Base-by-base conservation (phyloP, 2,329 filamentous ascomycete species). In the Aspergillus viridinutans region DNA sequence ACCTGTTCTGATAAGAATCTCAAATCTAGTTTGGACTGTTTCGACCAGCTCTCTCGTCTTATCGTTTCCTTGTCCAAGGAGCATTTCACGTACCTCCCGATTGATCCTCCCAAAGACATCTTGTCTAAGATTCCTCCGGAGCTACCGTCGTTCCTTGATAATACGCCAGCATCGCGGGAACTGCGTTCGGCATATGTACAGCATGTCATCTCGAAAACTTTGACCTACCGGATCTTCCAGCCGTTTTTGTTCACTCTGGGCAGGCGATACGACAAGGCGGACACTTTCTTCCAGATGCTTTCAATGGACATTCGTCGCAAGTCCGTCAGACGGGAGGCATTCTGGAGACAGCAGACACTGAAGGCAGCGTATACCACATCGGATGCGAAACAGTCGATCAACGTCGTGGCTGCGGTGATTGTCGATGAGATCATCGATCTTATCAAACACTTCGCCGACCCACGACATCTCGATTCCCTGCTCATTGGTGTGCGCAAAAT, bases 341-440 rank as follows among this genome's bases (percentile, higher is more conserved):
- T 83, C 57, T 84, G 82, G 82, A 74, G 82, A 53, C 81, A 83
- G 56, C 81, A 84, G 61, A 84, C 82, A 2, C 76, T 84, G 14
- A 80, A 81, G 58, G 81, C 82, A 20, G 80, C 81, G 8, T 84
- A 83, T 67, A 83, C 81, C 5, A 79, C 80, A 38, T 80, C 78
- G 2, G 80, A 81, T 56, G 82, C 81, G 1, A 84, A 84, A 60
- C 77, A 81, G 61, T 78, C 80, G 20, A 83, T 83, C 64, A 82
- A 82, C 57, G 78, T 80, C 10, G 80, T 80, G 20, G 82, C 82
- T 0, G 78, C 79, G 4, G 78, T 79, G 20, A 81, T 84, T 28
- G 80, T 84, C 8, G 80, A 83, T 51, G 82, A 84, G 58, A 84
- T 84, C 53, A 75, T 83, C 50, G 78, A 78, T 56, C 78, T 79